Percentiles rank a stretch among this genome's conserved stretches.
These are phyloP conservation scores for Leccinum subgranulosum DNA, from an alignment of 768 basidiomycete genomes.

Conservation along the genomic window DNA sequence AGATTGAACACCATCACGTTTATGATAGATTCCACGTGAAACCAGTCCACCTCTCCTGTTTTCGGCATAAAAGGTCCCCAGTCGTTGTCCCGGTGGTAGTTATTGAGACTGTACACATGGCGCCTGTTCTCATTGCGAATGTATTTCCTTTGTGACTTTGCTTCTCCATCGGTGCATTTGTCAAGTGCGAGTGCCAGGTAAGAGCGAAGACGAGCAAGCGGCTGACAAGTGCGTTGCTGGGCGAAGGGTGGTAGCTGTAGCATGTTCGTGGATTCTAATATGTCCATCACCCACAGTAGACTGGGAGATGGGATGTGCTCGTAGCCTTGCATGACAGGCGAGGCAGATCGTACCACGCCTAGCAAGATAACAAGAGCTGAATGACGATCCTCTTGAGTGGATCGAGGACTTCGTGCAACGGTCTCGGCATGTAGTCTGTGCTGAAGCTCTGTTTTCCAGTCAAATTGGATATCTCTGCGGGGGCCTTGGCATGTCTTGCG, in stretches of 20 bases:
- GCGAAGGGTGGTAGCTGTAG: conserved; percentile 24
- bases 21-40: conserved; percentile 57
- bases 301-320: conserved; percentile 36
- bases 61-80: conserved; percentile 57
- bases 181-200: conserved; percentile 47
- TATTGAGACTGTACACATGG: conserved; percentile 62
- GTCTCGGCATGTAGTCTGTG: conserved; percentile 42
- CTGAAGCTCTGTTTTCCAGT: conserved; percentile 40
- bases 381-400: conserved; percentile 27
- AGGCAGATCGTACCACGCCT: conserved; percentile 37
- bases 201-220: conserved; percentile 44
- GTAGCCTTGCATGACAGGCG: conserved; percentile 23
- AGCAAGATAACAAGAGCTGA: conserved; percentile 41
- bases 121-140: conserved; percentile 49
- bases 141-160: conserved; percentile 22
- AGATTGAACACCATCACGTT: conserved; percentile 54
- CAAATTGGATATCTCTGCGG: conserved; percentile 12
- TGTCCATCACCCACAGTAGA: conserved; percentile 43
- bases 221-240: conserved; percentile 23
- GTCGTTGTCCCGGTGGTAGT: conserved; percentile 46
- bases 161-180: conserved; percentile 24
- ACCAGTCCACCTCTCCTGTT: conserved; percentile 53
- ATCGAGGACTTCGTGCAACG: conserved; percentile 17
- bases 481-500: conserved; percentile 28
- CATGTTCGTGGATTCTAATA: conserved; percentile 39